Percentiles rank a stretch among this genome's conserved stretches.
Evolutionary conservation across 2,329 filamentous ascomycete species (phyloP).

Genomic region (Cladophialophora chaetospira): DNA sequence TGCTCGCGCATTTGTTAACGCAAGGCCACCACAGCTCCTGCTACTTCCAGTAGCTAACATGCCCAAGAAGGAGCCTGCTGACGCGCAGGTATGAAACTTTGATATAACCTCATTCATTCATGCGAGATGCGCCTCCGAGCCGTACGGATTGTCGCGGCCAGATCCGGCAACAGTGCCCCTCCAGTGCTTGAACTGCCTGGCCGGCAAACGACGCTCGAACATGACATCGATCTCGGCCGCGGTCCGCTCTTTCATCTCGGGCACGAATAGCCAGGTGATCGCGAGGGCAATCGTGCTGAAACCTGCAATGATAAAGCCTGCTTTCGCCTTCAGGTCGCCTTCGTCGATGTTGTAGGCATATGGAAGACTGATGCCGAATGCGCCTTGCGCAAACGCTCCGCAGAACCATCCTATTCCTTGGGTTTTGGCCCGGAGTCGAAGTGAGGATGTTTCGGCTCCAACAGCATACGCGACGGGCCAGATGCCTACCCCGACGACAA

Average conservation of each 20-base stretch:
- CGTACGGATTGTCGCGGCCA: background rate
- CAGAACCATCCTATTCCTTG: slow-evolving; percentile 47
- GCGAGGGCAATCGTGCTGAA: slow-evolving; percentile 37
- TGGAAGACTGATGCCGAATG: slow-evolving; percentile 52
- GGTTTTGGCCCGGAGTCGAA: slow-evolving; percentile 43
- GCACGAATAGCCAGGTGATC: slow-evolving; percentile 50
- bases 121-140: background rate
- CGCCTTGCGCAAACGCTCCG: slow-evolving; percentile 44
- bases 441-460: slow-evolving; percentile 40
- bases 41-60: background rate
- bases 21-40: background rate
- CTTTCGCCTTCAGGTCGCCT: slow-evolving; percentile 46
- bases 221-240: slow-evolving; percentile 52
- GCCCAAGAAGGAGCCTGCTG: background rate
- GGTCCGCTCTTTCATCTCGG: slow-evolving; percentile 56
- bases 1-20: too few relatives aligned
- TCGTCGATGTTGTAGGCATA: slow-evolving; percentile 55
- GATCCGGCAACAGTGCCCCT: background rate
- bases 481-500: slow-evolving; percentile 38
- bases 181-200: slow-evolving; percentile 36
- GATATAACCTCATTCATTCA: background rate
- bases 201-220: slow-evolving; percentile 35
- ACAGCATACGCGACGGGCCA: slow-evolving; percentile 44
- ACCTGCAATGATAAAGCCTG: slow-evolving; percentile 45
- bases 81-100: background rate